Conservation (phyloP, 768 basidiomycete genomes). For the Tubosaeta sp. region DNA sequence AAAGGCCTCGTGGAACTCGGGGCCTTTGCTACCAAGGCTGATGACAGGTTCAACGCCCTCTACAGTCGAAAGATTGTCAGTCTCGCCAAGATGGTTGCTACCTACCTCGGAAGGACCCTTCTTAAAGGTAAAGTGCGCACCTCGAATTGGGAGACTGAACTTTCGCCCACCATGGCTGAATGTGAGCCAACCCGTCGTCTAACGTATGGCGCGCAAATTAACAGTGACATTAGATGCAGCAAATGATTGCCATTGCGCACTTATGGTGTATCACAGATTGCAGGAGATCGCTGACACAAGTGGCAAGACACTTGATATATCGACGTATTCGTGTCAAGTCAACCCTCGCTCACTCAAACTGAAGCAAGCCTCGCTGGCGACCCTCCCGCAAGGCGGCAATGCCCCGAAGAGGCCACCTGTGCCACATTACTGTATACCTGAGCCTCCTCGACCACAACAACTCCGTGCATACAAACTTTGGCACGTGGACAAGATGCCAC, state of each 20-base stretch:
- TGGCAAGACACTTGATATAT: conserved; percentile 14
- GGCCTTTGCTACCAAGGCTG: conserved; percentile 37
- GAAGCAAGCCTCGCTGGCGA: not conserved
- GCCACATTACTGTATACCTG: conserved; percentile 24
- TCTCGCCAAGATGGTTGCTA: conserved; percentile 40
- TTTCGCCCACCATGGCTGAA: conserved; percentile 36
- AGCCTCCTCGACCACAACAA: conserved; percentile 34
- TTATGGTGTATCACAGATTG: conserved; percentile 41
- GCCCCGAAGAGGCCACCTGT: not conserved
- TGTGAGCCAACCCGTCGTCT: conserved; percentile 26
- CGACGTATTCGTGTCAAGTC: conserved; percentile 28
- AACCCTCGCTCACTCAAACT: conserved; percentile 7
- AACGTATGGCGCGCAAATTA: not conserved
- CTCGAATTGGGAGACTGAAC: conserved; percentile 42
- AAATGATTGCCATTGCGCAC: conserved; percentile 46
- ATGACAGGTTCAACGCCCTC: conserved; percentile 29
- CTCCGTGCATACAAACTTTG: conserved; percentile 45
- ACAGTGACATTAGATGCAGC: conserved; percentile 41
- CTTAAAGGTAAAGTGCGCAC: conserved; percentile 44
- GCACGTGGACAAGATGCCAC: conserved; percentile 32
- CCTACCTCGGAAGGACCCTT: conserved; percentile 37
- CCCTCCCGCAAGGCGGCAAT: not conserved
- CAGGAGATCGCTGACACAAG: conserved; percentile 27
- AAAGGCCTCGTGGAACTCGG: conserved; percentile 45
- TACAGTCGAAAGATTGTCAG: conserved; percentile 40